Percentiles rank a stretch among this genome's conserved stretches.
phyloP scores from a whole-genome alignment of 2,329 filamentous ascomycete genomes.

The Periconia sp. region DNA sequence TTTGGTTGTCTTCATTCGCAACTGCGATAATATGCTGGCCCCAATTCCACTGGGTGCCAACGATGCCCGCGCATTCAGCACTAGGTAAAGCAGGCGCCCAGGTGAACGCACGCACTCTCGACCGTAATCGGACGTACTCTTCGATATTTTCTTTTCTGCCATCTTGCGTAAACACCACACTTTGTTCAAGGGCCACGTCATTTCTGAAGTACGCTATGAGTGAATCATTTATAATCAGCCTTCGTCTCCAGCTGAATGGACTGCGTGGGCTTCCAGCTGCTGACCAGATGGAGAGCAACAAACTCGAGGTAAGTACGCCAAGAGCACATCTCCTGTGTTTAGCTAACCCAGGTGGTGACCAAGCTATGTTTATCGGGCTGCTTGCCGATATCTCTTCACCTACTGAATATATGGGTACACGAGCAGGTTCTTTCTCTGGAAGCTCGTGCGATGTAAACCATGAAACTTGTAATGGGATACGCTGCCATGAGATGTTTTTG shows the following conservation, averaged over 20 bases:
- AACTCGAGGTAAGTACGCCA: constrained; percentile 58
- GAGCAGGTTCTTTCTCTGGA: constrained; percentile 48
- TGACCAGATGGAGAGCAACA: constrained; percentile 60
- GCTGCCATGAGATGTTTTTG: constrained; percentile 39
- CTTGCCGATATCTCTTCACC: constrained; percentile 61
- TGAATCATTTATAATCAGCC: constrained; percentile 55
- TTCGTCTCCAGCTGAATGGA: constrained; percentile 54
- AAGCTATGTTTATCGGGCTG: constrained; percentile 52
- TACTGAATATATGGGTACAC: constrained; percentile 54
- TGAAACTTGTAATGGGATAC: constrained; percentile 50
- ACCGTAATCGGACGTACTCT: constrained; percentile 40
- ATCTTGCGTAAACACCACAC: constrained; percentile 12
- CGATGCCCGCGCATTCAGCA: constrained; percentile 7
- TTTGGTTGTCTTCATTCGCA: constrained; percentile 46
- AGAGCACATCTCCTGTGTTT: constrained; percentile 57
- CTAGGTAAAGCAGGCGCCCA: constrained; percentile 40
- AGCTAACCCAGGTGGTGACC: constrained; percentile 60
- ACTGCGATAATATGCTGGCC: constrained; percentile 40
- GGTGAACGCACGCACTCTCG: constrained; percentile 46
- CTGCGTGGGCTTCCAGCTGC: constrained; percentile 46
- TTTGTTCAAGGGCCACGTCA: constrained; percentile 9
- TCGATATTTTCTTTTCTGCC: constrained; percentile 9
- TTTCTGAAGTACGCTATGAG: constrained; percentile 44
- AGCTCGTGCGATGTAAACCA: constrained; percentile 55
- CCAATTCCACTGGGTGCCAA: constrained; percentile 31